Evolutionary conservation across 495 filamentous ascomycete species (phyloP).

Genomic region (Filosporella fistucella): DNA sequence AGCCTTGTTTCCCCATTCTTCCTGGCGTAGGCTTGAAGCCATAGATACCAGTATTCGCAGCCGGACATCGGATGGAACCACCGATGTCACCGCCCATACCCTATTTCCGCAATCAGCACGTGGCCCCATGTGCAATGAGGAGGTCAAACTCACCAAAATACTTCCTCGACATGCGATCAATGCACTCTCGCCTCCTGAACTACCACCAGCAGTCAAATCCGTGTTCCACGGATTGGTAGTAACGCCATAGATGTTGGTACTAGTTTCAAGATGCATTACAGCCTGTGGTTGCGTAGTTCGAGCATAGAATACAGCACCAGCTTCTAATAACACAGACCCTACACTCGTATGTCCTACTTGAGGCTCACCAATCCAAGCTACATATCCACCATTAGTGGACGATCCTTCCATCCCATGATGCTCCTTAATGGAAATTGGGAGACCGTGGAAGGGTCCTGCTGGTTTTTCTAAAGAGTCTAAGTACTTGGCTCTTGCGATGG

Average conservation of each 20-base stretch:
- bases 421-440: constrained; percentile 52
- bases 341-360: not conserved
- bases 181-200: constrained; percentile 53
- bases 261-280: constrained; percentile 41
- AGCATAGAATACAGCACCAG: constrained; percentile 58
- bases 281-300: constrained; percentile 59
- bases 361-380: constrained; percentile 11
- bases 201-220: constrained; percentile 48
- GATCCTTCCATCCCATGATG: constrained; percentile 7
- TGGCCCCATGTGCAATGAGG: not conserved
- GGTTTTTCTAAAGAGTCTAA: constrained; percentile 42
- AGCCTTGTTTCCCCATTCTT: constrained; percentile 43
- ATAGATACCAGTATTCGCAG: constrained; percentile 51
- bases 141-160: constrained; percentile 31
- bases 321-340: constrained; percentile 32
- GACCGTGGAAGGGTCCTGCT: constrained; percentile 50
- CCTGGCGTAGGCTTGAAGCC: constrained; percentile 54
- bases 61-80: constrained; percentile 57
- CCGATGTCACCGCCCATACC: constrained; percentile 33
- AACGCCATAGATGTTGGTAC: constrained; percentile 21
- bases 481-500: constrained; percentile 40
- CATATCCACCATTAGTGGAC: constrained; percentile 35
- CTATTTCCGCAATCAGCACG: not conserved
- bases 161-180: constrained; percentile 38
- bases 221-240: constrained; percentile 30